Percentiles rank a stretch among this genome's conserved stretches.
Conservation (phyloP, 164 flowering plant genomes). For the Macadamia integrifolia region DNA sequence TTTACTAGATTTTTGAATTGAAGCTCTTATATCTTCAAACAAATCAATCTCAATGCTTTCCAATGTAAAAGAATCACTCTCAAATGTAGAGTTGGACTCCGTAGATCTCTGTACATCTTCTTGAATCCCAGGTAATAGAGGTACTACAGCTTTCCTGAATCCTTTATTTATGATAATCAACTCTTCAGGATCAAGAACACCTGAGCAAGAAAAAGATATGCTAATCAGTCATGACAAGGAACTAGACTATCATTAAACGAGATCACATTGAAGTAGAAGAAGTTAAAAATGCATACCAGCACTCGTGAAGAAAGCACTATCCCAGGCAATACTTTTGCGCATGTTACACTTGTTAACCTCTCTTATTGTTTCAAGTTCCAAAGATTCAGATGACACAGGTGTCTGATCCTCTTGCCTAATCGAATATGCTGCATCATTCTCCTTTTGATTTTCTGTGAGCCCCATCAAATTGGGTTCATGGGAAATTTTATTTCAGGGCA, state of each 20-base stretch:
- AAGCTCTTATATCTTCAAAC: slow-evolving; percentile 74
- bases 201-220: slow-evolving; percentile 25
- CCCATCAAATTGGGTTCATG: slow-evolving; percentile 10
- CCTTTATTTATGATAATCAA: slow-evolving; percentile 63
- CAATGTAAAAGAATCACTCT: slow-evolving; percentile 54
- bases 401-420: slow-evolving; percentile 16
- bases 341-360: slow-evolving; percentile 58
- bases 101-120: slow-evolving; percentile 66
- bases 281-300: slow-evolving; percentile 39
- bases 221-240: not conserved
- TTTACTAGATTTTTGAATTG: slow-evolving; percentile 60
- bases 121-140: slow-evolving; percentile 55
- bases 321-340: slow-evolving; percentile 99
- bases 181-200: slow-evolving; percentile 88
- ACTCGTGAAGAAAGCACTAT: slow-evolving; percentile 84
- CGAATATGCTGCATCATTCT: slow-evolving; percentile 2
- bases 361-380: slow-evolving; percentile 30
- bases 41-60: slow-evolving; percentile 69
- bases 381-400: slow-evolving; percentile 27
- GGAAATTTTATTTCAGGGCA: not conserved
- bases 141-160: slow-evolving; percentile 29
- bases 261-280: slow-evolving; percentile 1
- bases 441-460: slow-evolving; percentile 8
- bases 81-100: slow-evolving; percentile 68
- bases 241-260: not conserved